Conservation (phyloP, 2,329 filamentous ascomycete species). For the Emericellopsis cladophorae region DNA sequence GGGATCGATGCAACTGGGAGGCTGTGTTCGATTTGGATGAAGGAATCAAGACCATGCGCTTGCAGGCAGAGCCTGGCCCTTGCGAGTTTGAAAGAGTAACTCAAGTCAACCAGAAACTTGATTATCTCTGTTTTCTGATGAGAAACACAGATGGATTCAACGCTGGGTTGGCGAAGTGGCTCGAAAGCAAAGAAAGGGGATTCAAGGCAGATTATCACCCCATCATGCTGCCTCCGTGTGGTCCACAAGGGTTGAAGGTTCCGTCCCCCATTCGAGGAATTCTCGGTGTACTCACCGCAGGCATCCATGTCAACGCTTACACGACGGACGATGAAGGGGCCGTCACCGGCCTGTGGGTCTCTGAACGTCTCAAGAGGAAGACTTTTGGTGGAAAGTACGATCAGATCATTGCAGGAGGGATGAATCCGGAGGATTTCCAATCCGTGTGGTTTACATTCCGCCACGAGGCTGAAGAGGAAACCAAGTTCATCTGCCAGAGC, state of each 20-base stretch:
- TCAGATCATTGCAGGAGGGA: slow-evolving; percentile 21
- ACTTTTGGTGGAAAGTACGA: slow-evolving; percentile 22
- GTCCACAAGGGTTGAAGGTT: slow-evolving; percentile 12
- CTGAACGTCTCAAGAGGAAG: slow-evolving; percentile 13
- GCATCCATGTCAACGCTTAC: slow-evolving; percentile 23
- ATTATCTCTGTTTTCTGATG: slow-evolving; percentile 3
- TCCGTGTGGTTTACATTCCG: slow-evolving; percentile 13
- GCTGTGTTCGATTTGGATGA: neutral
- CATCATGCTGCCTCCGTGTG: slow-evolving; percentile 11
- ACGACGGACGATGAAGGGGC: slow-evolving; percentile 1
- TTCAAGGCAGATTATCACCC: slow-evolving; percentile 10
- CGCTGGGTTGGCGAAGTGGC: slow-evolving; percentile 2
- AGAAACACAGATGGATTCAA: neutral
- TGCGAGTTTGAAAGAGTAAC: neutral
- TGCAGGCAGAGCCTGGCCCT: neutral
- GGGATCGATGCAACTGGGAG: neutral
- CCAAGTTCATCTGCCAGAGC: slow-evolving; percentile 2
- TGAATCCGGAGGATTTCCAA: slow-evolving; percentile 14
- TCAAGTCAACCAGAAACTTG: slow-evolving; percentile 1
- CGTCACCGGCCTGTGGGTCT: slow-evolving; percentile 16
- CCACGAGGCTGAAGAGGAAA: slow-evolving; percentile 20
- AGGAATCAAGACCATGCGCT: neutral
- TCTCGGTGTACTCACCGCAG: slow-evolving; percentile 21
- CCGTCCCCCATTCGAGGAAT: slow-evolving; percentile 19
- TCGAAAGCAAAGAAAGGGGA: neutral